Evolutionary conservation across 164 flowering plant genomes (phyloP).

Genomic region (Litsea cubeba): DNA sequence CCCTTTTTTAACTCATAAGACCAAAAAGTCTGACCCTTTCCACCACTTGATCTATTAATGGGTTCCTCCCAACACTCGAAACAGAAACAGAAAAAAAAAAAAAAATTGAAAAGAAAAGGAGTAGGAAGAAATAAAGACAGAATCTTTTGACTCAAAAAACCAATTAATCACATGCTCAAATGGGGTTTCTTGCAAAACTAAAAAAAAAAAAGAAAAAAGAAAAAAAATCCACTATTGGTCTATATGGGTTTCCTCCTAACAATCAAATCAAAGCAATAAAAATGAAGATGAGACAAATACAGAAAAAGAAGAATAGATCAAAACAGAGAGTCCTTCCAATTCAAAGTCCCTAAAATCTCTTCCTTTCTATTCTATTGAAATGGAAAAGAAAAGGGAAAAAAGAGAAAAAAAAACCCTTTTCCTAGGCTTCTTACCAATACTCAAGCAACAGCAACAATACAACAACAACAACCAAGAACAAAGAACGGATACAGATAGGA

Average conservation of each 20-base stretch:
- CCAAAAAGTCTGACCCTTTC: not conserved
- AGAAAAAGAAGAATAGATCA: not conserved
- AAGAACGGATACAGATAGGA: not conserved
- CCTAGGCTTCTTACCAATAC: not conserved
- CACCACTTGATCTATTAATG: not conserved
- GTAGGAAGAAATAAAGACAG: not conserved
- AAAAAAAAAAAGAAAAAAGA: not conserved
- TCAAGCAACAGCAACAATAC: not conserved
- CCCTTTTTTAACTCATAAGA: conserved; percentile 8
- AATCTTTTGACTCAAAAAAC: not conserved
- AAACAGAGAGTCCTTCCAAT: not conserved
- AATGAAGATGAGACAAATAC: not conserved
- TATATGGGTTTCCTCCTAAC: not conserved
- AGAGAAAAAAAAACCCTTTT: not conserved
- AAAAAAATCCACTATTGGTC: not conserved
- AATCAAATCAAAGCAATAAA: not conserved
- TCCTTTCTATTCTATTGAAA: not conserved
- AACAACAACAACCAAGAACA: not conserved
- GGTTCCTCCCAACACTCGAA: not conserved
- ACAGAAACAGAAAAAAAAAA: not conserved
- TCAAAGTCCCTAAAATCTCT: not conserved
- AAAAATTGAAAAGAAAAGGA: not conserved
- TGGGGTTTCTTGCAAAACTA: conserved; percentile 3
- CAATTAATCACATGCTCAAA: not conserved
- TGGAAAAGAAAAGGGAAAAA: not conserved